Evolutionary conservation across 139 green algal genomes (phyloP), one percentile per base, ranked within the genome.

Genomic region (Nannochloris sp.): DNA sequence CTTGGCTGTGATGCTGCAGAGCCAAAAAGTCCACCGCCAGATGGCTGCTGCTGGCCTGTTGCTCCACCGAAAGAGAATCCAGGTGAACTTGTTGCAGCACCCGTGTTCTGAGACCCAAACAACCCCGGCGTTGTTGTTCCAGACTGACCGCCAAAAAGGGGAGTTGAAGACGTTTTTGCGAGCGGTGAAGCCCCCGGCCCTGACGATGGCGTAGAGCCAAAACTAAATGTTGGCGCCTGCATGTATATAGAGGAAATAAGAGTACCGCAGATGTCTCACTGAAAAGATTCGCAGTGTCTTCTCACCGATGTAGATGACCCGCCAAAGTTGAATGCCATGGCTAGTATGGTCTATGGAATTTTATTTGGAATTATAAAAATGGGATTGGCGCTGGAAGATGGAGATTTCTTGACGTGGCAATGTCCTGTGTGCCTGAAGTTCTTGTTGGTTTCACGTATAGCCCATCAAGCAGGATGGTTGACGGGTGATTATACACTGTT

Each of bases 111-210:
- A 13, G 25, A 20, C 29, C 16, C 44, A 70, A 37, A 56, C 26
- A 37, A 33, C 14, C 14, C 13, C 12, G 64, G 10, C 31, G 56
- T 29, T 45, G 30, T 40, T 49, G 56, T 29, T 1, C 28, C 29
- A 10, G 11, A 25, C 23, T 56, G 28, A 45, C 61, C 29, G 26
- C 62, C 37, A 48, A 77, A 77, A 14, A 69, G 53, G 3, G 74
- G 70, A 5, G 74, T 72, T 44, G 56, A 67, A 2, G 67, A 46
- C 5, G 73, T 62, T 45, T 79, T 74, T 28, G 49, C 20, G 17
- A 70, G 56, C 10, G 30, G 58, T 20, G 59, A 33, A 13, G 65
- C 6, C 20, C 45, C 57, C 3, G 66, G 43, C 17, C 56, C 73
- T 33, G 57, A 69, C 9, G 63, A 55, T 28, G 66, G 57, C 4